Base-by-base conservation (phyloP, 495 filamentous ascomycete species). In the Jackrogersella multiformis region DNA sequence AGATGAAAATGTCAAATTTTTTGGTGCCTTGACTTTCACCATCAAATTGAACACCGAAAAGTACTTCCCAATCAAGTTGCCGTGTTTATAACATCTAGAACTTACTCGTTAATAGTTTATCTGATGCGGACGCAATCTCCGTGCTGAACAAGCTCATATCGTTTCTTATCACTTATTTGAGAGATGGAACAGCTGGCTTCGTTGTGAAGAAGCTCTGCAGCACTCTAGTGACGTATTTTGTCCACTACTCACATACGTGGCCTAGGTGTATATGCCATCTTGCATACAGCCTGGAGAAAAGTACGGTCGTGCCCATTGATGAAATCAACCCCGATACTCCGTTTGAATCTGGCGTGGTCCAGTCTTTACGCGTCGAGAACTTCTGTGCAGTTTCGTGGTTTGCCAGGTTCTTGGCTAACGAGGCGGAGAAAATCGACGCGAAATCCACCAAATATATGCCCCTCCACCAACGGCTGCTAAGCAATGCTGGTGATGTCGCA, bases 21-120 rank as follows among this genome's bases (percentile, higher is more conserved):
- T 93, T 74, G 95, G 91, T n/a, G 95, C 94, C 28, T 82, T 96
- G 62, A 97, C 94, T 0, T 92, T 97, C 70, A 95, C 89, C 13
- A 89, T 97, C 46, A 97, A 97, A 78, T 82, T 97, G 49, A 97
- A 97, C 67, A 84, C 86, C 32, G 90, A 94, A 73, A 91, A 86
- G 91, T 91, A 79, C 51, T 77, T 68, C 8, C 28, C 48, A 1
- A 38, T n/a, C 24, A 2, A 30, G 10, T n/a, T 55, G 15, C 1
- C n/a, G n/a, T n/a, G n/a, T 30, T 20, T 0, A 38, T 34, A 34
- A 23, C 44, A 68, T 58, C 34, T 20, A 35, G 56, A 91, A 87
- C 77, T 79, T 41, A 61, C 1, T 48, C 9, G 5, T 8, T n/a
- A 6, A 84, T 58, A 83, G 86, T 2, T 75, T 96, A 55, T 82